A percentile compares a stretch with the other conserved stretches of the same genome.
Conservation (phyloP, 192 early-diverging fungal species). For the Rhizophagus clarus region DNA sequence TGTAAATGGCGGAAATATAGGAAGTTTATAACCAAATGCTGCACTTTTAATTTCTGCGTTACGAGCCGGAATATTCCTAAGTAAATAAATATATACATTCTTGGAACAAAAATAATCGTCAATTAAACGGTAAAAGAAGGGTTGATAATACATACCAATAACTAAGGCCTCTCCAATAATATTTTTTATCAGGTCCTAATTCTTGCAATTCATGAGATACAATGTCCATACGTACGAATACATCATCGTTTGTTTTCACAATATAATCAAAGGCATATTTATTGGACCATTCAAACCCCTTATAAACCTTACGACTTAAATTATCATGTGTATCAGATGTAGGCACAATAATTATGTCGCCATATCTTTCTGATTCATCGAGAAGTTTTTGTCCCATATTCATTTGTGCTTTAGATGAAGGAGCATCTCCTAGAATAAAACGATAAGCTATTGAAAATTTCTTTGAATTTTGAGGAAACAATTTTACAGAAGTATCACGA, state of each 20-base stretch:
- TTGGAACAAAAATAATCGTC: not conserved
- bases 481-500: conserved; percentile 50
- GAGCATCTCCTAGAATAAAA: conserved; percentile 56
- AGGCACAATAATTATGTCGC: conserved; percentile 57
- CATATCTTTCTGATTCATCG: conserved; percentile 46
- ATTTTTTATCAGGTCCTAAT: conserved; percentile 44
- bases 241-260: conserved; percentile 63
- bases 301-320: conserved; percentile 59
- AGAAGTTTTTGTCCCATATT: conserved; percentile 50
- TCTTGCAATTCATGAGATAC: conserved; percentile 48
- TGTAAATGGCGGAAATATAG: conserved; percentile 61
- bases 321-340: conserved; percentile 55
- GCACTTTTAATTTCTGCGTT: conserved; percentile 55
- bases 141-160: conserved; percentile 52
- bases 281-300: conserved; percentile 56
- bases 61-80: conserved; percentile 61
- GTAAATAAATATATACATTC: no score
- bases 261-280: conserved; percentile 57
- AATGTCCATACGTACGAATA: conserved; percentile 62
- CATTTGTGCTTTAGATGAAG: conserved; percentile 41
- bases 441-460: conserved; percentile 50
- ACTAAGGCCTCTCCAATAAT: conserved; percentile 58
- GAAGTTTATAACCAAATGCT: conserved; percentile 50
- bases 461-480: conserved; percentile 46
- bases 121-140: not conserved